These are phyloP conservation scores for Maudiozyma barnettii DNA, from an alignment of 805 yeast genomes.

Conservation along the genomic window DNA sequence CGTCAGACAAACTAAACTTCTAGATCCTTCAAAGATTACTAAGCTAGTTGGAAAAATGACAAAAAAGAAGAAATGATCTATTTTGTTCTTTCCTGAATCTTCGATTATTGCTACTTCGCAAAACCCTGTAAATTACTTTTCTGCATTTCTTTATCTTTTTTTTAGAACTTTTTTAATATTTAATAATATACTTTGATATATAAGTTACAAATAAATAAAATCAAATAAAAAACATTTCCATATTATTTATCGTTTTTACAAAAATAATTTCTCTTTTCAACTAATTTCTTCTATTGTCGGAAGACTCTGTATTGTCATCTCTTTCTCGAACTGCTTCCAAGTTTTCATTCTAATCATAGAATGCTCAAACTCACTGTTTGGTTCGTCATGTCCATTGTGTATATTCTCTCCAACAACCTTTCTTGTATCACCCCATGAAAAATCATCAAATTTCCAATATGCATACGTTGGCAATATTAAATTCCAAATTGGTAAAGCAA, in stretches of 20 bases:
- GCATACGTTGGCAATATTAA: conserved; percentile 79
- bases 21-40: conserved; percentile 2
- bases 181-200: neutral
- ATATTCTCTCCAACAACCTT: conserved; percentile 56
- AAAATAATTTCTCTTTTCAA: neutral
- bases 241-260: neutral
- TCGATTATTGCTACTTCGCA: neutral
- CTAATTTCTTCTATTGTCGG: neutral
- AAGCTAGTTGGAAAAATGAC: conserved; percentile 1
- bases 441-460: conserved; percentile 92
- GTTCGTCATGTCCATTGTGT: conserved; percentile 44
- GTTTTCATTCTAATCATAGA: conserved; percentile 82
- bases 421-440: conserved; percentile 94
- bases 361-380: conserved; percentile 82
- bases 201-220: neutral
- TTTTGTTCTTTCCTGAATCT: neutral
- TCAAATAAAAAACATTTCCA: neutral
- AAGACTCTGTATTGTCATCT: conserved; percentile 1
- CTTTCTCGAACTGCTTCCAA: conserved; percentile 89
- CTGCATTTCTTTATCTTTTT: neutral
- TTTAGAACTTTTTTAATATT: neutral
- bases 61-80: conserved; percentile 1
- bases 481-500: conserved; percentile 91
- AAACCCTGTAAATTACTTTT: neutral
- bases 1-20: conserved; percentile 6